Conservation (phyloP, 192 early-diverging fungal species). For the Globomyces pollinis-pini region DNA sequence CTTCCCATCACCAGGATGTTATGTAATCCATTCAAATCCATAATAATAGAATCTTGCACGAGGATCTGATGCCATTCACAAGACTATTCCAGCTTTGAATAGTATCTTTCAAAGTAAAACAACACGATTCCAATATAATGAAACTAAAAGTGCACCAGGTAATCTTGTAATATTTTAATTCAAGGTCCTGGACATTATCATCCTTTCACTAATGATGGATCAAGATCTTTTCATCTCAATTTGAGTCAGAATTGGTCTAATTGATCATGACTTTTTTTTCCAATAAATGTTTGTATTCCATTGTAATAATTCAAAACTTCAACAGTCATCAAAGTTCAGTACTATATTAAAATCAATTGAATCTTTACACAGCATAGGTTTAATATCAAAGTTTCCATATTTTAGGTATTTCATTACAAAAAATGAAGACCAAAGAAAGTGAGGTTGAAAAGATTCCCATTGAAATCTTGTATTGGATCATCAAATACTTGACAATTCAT, state of each 20-base stretch:
- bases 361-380: no score
- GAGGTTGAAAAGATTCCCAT: no score
- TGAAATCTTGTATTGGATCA: no score
- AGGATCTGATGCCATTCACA: constrained; percentile 1
- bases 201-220: not conserved
- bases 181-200: constrained; percentile 6
- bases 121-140: constrained; percentile 5
- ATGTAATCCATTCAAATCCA: no score
- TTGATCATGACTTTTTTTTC: not conserved
- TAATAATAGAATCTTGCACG: constrained; percentile 1
- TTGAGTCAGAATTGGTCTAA: constrained; percentile 1
- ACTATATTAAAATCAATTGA: no score
- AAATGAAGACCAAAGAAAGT: no score
- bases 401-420: no score
- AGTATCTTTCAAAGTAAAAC: constrained; percentile 4
- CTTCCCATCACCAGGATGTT: constrained; percentile 11
- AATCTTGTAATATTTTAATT: not conserved
- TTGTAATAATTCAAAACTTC: not conserved
- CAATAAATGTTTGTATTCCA: not conserved
- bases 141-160: no score
- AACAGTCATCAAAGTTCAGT: no score
- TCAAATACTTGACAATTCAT: no score
- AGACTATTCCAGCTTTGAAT: not conserved
- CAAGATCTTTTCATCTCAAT: constrained; percentile 8
- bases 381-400: no score